Evolutionary conservation across 1,284 basidiomycete species (phyloP), one percentile per base, ranked within the genome.

Genomic region (Cryptococcus wingfieldii): DNA sequence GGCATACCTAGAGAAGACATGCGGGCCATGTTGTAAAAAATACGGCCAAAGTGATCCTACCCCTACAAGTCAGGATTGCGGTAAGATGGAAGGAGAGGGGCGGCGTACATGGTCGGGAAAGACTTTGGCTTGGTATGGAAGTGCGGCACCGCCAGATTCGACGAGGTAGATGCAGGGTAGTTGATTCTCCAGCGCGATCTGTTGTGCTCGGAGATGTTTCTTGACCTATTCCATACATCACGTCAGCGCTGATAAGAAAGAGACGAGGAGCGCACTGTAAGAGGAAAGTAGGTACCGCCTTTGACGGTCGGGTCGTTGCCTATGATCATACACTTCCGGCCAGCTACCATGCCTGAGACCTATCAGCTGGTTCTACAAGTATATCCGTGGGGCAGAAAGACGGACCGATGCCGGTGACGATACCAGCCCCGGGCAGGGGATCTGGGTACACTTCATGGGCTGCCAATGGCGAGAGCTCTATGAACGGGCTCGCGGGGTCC

Each of bases 111-210:
- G 63, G 64, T 70, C 57, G n/a, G 59, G 64, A 47, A 67, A 68
- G 16, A 91, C 91, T 70, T 94, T 89, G 1, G 92, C 88, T 78
- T 97, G 93, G 75, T 90, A 85, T 0, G 93, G 93, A 46, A 97
- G 80, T 1, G 92, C 91, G 18, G 93, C 93, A 47, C 93, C 93
- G 56, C 93, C 93, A 28, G 89, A 92, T 77, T 96, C 93, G 62
- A 95, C 92, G 89, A 96, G 82, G 75, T 97, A 97, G 49, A 97
- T 84, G 72, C 93, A 96, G 3, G 93, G 93, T 45, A 97, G 77
- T 2, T 86, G 83, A 73, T 96, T 89, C 77, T 96, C 91, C 57
- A 86, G 80, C 13, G 93, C 93, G 62, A 97, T 87, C 72, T 94
- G 89, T 72, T 97, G 94, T 0, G 93, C 93, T 41, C 93, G 84